Evolutionary conservation across 2,329 filamentous ascomycete genomes (phyloP).

Genomic region (Fusarium algeriense): DNA sequence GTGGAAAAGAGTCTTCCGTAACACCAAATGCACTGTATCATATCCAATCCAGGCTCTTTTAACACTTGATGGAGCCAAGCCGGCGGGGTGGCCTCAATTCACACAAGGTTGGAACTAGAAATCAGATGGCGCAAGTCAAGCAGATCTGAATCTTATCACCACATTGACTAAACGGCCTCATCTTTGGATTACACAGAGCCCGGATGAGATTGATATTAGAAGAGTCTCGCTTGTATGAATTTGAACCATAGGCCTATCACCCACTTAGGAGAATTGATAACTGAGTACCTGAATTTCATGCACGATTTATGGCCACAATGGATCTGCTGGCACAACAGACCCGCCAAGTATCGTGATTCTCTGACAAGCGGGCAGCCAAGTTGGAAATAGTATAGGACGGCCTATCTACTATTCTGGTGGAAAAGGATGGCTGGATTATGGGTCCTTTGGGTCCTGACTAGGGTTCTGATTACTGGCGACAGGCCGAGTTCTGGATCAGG

Average conservation of each 20-base stretch:
- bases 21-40: constrained; percentile 31
- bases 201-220: neutral
- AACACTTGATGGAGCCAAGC: constrained; percentile 26
- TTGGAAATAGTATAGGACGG: constrained; percentile 30
- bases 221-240: constrained; percentile 4
- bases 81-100: constrained; percentile 32
- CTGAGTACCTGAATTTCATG: constrained; percentile 41
- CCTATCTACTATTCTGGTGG: constrained; percentile 27
- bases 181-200: neutral
- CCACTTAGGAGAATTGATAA: constrained; percentile 39
- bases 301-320: constrained; percentile 43
- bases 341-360: constrained; percentile 46
- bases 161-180: constrained; percentile 21
- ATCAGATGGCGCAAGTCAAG: constrained; percentile 39
- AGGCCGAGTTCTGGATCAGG: constrained; percentile 31
- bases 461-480: constrained; percentile 28
- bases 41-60: constrained; percentile 24
- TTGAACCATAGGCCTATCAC: neutral
- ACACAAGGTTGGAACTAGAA: constrained; percentile 34
- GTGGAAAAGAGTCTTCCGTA: neutral
- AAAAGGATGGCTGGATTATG: constrained; percentile 41
- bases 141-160: constrained; percentile 30
- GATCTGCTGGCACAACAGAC: constrained; percentile 45
- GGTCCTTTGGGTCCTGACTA: constrained; percentile 30
- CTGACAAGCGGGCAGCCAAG: constrained; percentile 21